A percentile compares a stretch with the other conserved stretches of the same genome.
These are phyloP conservation scores for Zygoascus ofunaensis DNA, from an alignment of 805 yeast genomes.

Conservation along the genomic window DNA sequence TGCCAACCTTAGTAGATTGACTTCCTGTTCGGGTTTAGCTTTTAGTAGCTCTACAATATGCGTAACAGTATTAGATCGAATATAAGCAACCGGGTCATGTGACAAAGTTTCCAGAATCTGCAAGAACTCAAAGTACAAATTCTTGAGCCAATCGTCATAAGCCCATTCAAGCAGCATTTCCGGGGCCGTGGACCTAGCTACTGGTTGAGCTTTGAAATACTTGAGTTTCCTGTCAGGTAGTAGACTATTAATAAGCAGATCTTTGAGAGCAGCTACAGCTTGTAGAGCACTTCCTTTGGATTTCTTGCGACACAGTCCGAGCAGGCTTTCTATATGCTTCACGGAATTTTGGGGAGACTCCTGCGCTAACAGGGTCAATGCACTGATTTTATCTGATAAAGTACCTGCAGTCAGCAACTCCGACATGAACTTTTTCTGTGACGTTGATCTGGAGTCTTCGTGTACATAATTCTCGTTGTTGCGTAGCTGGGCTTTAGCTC, in stretches of 20 bases:
- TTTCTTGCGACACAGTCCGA: conserved; percentile 78
- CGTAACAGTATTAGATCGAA: conserved; percentile 64
- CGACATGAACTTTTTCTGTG: conserved; percentile 79
- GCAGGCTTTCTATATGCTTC: conserved; percentile 70
- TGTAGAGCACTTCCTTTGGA: conserved; percentile 89
- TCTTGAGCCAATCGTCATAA: conserved; percentile 84
- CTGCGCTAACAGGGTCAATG: conserved; percentile 83
- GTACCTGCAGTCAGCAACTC: conserved; percentile 91
- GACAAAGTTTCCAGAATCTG: conserved; percentile 66
- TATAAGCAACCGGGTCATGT: conserved; percentile 88
- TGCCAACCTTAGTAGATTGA: conserved; percentile 75
- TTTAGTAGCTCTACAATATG: conserved; percentile 74
- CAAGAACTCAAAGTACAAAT: conserved; percentile 62
- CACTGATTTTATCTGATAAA: conserved; percentile 86
- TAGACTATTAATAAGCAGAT: conserved; percentile 75
- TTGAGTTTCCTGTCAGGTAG: conserved; percentile 74
- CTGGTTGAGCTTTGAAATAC: conserved; percentile 68
- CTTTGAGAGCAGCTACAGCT: conserved; percentile 81
- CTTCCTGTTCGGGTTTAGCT: conserved; percentile 94
- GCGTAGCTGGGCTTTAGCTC: conserved; percentile 53
- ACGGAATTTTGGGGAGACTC: conserved; percentile 90
- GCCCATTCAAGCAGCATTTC: conserved; percentile 63
- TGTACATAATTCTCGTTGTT: conserved; percentile 67
- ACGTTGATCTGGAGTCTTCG: conserved; percentile 64
- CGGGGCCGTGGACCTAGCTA: conserved; percentile 38